A percentile compares a stretch with the other conserved stretches of the same genome.
Conservation (phyloP, 352 stramenopile species). For the Phytophthora pistaciae region DNA sequence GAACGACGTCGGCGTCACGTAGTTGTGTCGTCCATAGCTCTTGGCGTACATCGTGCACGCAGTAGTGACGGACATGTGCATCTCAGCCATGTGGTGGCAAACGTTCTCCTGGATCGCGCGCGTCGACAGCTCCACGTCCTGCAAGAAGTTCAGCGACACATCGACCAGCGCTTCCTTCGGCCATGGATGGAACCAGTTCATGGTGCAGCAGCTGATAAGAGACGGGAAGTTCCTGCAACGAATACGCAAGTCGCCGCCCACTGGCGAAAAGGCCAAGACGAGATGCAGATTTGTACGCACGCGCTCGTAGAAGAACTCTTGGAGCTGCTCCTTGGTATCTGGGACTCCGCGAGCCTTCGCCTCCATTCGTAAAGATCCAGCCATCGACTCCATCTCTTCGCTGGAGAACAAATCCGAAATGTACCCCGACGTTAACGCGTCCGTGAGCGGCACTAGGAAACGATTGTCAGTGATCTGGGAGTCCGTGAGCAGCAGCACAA, state of each 20-base stretch:
- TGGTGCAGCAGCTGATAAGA: conserved; percentile 75
- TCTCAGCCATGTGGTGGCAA: conserved; percentile 93
- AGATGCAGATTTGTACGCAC: conserved; percentile 90
- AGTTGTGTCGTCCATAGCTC: conserved; percentile 87
- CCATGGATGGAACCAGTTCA: conserved; percentile 94
- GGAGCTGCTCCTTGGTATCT: conserved; percentile 91
- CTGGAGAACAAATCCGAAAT: conserved; percentile 87
- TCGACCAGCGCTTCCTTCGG: conserved; percentile 89
- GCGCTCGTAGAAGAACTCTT: conserved; percentile 91
- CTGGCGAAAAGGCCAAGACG: conserved; percentile 88
- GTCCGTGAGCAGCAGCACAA: conserved; percentile 92
- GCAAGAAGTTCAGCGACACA: conserved; percentile 88
- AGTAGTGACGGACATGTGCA: conserved; percentile 89
- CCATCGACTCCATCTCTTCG: conserved; percentile 92
- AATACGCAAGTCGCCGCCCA: conserved; percentile 76
- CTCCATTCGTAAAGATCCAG: conserved; percentile 72
- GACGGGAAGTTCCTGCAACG: conserved; percentile 85
- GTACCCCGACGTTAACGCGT: conserved; percentile 80
- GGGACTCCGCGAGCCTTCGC: conserved; percentile 89
- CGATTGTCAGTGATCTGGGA: conserved; percentile 86
- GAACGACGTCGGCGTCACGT: conserved; percentile 94
- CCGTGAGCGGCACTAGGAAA: conserved; percentile 91
- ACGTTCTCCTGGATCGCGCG: conserved; percentile 91
- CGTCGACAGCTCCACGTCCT: conserved; percentile 72
- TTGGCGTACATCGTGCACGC: conserved; percentile 83